A percentile compares a stretch with the other conserved stretches of the same genome.
Evolutionary conservation across 495 filamentous ascomycete genomes (phyloP).

Genomic region (Aspergillus incahuasiensis): DNA sequence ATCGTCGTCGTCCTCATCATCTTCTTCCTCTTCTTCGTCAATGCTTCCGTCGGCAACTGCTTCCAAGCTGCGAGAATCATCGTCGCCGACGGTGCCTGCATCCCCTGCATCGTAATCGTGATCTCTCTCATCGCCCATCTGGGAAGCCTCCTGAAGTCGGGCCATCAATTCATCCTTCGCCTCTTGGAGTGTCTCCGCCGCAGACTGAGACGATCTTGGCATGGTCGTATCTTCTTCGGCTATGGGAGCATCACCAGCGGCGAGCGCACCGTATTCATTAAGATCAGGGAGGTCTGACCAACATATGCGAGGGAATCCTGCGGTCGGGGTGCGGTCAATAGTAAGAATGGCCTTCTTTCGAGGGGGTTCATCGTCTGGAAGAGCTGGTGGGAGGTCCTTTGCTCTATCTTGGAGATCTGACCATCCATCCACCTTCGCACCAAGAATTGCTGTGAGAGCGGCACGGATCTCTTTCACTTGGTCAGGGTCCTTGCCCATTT

Average conservation of each 20-base stretch:
- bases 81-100: conserved; percentile 42
- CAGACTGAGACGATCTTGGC: conserved; percentile 51
- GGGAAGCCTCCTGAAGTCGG: conserved; percentile 47
- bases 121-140: conserved; percentile 39
- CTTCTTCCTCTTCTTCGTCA: conserved; percentile 60
- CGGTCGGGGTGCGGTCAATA: conserved; percentile 41
- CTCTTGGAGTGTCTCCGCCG: conserved; percentile 49
- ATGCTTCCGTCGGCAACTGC: conserved; percentile 50
- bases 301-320: conserved; percentile 43
- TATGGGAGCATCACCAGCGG: conserved; percentile 33
- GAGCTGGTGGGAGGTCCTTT: conserved; percentile 36
- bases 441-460: conserved; percentile 43
- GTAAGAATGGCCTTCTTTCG: conserved; percentile 43
- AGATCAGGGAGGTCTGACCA: conserved; percentile 48
- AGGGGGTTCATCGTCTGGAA: conserved; percentile 36
- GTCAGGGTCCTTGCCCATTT: conserved; percentile 46
- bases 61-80: conserved; percentile 43
- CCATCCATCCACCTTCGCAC: conserved; percentile 47
- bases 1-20: conserved; percentile 73
- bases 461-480: conserved; percentile 46
- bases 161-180: conserved; percentile 59
- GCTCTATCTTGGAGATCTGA: conserved; percentile 43
- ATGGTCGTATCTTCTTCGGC: conserved; percentile 48
- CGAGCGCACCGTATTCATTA: conserved; percentile 33
- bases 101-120: conserved; percentile 48